Evolutionary conservation across 83 land plant genomes (phyloP).

Genomic region (Picea abies): DNA sequence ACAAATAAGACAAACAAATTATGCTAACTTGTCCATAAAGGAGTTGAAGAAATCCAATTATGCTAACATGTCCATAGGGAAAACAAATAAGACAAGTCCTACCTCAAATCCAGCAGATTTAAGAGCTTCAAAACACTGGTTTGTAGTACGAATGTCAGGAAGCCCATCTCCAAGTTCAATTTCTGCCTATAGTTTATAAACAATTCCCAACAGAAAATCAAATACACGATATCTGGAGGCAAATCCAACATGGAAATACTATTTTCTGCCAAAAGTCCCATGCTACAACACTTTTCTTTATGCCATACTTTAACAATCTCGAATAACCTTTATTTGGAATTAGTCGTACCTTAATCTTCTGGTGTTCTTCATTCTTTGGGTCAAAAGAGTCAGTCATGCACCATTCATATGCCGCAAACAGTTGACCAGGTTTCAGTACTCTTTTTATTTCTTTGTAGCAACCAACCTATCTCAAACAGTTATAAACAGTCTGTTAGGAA

Average conservation of each 20-base stretch:
- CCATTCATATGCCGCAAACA: slow-evolving; percentile 99
- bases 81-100: not conserved
- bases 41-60: no score
- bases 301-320: not conserved
- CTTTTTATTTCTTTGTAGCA: slow-evolving; percentile 92
- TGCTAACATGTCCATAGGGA: not conserved
- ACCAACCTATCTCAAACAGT: slow-evolving; percentile 58
- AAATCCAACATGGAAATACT: not conserved
- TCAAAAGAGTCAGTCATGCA: slow-evolving; percentile 93
- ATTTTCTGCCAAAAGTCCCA: not conserved
- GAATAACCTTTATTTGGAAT: not conserved
- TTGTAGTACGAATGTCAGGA: slow-evolving; percentile 85
- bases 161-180: slow-evolving; percentile 98
- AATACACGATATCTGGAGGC: not conserved
- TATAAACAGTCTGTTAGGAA: slow-evolving; percentile 12
- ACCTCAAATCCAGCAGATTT: slow-evolving; percentile 97
- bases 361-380: slow-evolving; percentile 78
- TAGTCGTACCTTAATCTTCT: slow-evolving; percentile 73
- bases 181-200: slow-evolving; percentile 67
- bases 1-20: not conserved
- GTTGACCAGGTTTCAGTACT: slow-evolving; percentile 95
- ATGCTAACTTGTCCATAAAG: no score
- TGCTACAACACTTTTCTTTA: not conserved
- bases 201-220: not conserved
- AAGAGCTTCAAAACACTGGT: slow-evolving; percentile 78